Evolutionary conservation across 306 rosid genomes (phyloP).

Genomic region (Prunus fruticosa): DNA sequence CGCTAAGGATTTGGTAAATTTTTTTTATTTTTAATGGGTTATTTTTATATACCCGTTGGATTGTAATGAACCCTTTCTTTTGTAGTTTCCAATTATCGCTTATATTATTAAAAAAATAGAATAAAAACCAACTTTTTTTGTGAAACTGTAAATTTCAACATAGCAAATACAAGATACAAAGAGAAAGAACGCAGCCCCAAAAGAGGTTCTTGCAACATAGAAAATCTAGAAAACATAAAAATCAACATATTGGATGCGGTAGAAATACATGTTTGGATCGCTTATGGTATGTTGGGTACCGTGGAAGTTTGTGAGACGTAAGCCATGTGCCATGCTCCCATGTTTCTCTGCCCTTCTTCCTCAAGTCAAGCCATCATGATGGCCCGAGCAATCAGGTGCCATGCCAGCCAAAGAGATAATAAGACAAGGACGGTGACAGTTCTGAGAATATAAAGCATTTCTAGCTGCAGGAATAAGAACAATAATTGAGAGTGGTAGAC

Average conservation of each 20-base stretch:
- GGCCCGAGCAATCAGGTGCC: not conserved
- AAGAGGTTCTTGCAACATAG: too few species aligned
- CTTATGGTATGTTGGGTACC: not conserved
- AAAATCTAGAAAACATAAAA: not conserved
- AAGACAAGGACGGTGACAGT: not conserved
- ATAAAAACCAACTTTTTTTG: too few species aligned
- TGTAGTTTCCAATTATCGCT: too few species aligned
- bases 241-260: not conserved
- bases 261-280: not conserved
- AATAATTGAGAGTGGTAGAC: not conserved
- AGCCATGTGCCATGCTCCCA: conserved; percentile 11
- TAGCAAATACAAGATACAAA: too few species aligned
- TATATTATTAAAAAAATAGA: too few species aligned
- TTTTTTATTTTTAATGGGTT: too few species aligned
- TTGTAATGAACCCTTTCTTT: too few species aligned
- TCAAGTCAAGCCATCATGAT: not conserved
- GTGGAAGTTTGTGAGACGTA: not conserved
- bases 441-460: not conserved
- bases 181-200: too few species aligned
- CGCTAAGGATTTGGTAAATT: too few species aligned
- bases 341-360: not conserved
- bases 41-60: too few species aligned
- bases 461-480: not conserved
- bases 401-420: not conserved
- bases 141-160: too few species aligned